These are phyloP conservation scores for Neurospora sp. DNA, from an alignment of 495 filamentous ascomycete species.

Conservation along the genomic window DNA sequence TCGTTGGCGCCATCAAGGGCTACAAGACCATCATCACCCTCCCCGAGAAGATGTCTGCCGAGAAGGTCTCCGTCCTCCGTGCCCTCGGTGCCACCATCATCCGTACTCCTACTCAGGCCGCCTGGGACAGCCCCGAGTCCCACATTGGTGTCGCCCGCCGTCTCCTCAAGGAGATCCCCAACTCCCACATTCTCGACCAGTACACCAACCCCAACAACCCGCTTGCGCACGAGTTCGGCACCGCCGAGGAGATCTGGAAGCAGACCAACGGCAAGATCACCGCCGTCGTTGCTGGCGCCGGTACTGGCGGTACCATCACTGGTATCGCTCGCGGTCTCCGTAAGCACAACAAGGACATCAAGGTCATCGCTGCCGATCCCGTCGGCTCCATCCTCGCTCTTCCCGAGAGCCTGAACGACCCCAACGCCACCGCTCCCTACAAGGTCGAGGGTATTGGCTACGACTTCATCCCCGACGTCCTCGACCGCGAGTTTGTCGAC, in stretches of 20 bases:
- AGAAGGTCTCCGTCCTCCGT: constrained; percentile 90
- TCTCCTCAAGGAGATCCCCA: constrained; percentile 89
- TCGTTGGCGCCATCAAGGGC: constrained; percentile 90
- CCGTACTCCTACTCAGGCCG: constrained; percentile 90
- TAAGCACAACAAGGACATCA: constrained; percentile 74
- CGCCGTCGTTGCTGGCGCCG: constrained; percentile 82
- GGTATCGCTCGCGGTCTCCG: constrained; percentile 76
- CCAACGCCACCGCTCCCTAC: constrained; percentile 71
- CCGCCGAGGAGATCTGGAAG: constrained; percentile 90
- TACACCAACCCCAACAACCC: constrained; percentile 91
- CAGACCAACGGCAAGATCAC: constrained; percentile 82
- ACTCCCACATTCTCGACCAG: constrained; percentile 94
- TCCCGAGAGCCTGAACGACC: constrained; percentile 65
- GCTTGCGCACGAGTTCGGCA: constrained; percentile 85
- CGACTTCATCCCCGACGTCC: constrained; percentile 92
- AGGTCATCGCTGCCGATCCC: constrained; percentile 86
- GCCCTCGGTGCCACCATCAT: constrained; percentile 96
- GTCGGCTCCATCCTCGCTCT: constrained; percentile 79
- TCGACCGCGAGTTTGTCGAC: constrained; percentile 73
- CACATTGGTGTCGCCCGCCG: constrained; percentile 92
- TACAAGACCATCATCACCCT: constrained; percentile 98
- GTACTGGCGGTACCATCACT: constrained; percentile 92
- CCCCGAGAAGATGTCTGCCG: constrained; percentile 97
- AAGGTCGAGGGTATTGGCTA: constrained; percentile 99
- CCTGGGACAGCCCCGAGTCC: constrained; percentile 86